These are phyloP conservation scores for Colletotrichum sp. DNA, from an alignment of 2,329 filamentous ascomycete genomes.

Conservation along the genomic window DNA sequence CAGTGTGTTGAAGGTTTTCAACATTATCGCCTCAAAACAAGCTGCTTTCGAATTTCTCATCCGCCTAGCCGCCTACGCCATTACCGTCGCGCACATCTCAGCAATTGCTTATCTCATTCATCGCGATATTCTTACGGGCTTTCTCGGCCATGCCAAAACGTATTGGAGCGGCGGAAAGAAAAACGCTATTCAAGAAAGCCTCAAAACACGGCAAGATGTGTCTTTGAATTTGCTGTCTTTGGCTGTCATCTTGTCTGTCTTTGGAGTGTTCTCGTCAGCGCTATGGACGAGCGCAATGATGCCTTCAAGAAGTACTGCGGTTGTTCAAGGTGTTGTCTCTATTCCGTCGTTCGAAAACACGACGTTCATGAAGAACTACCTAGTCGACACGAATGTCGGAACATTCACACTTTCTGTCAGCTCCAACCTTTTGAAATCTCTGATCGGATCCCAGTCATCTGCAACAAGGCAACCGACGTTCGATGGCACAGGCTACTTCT, in stretches of 20 bases:
- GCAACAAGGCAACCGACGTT: neutral
- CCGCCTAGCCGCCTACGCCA: too few species aligned
- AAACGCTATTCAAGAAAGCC: too few species aligned
- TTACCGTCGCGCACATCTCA: too few species aligned
- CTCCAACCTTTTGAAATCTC: neutral
- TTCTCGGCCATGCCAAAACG: too few species aligned
- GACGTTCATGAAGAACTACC: neutral
- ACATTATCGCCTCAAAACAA: too few species aligned
- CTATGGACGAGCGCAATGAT: neutral
- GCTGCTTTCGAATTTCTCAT: too few species aligned
- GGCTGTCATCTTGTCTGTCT: neutral
- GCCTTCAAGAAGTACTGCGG: neutral
- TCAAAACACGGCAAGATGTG: too few species aligned
- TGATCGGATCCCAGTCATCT: neutral
- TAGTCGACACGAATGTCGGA: neutral
- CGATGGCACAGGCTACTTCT: neutral
- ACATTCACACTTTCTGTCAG: neutral
- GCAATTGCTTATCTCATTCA: too few species aligned
- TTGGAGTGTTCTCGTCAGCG: neutral
- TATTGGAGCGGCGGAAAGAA: too few species aligned
- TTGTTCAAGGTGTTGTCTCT: fast-evolving
- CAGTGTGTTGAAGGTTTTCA: too few species aligned
- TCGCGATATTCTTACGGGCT: too few species aligned
- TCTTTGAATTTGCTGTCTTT: too few species aligned
- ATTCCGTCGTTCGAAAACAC: neutral